Evolutionary conservation across 805 yeast species (phyloP), one percentile per base, ranked within the genome.

Genomic region (Saccharomycopsis malanga): DNA sequence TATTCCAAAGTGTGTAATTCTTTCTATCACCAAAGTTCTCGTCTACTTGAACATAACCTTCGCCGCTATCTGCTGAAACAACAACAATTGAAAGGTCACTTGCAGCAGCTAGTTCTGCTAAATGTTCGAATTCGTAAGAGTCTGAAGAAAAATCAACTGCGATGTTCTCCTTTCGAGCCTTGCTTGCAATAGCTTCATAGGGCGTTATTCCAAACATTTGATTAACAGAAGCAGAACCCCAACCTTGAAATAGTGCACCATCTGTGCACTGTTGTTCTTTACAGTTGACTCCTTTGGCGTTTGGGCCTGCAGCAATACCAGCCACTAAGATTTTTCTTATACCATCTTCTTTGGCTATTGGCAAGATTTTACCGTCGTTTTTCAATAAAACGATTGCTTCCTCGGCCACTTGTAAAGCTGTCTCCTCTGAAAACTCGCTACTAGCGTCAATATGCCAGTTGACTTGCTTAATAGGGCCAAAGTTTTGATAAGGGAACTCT

Each of bases 141-240:
- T 76, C 74, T 18, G 64, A 61, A 3, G 68, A 61, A 47, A 59
- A 70, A 49, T 75, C 77, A 4, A 73, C 67, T 3, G 65, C 61
- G 56, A 74, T 71, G 6, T 72, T 74, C 42, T 65, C 59, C 32
- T 65, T 68, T 29, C 67, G 60, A 2, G 81, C 81, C 48, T 67
- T 66, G 29, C 62, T 61, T 3, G 72, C 64, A 34, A 79, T 71
- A 1, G 77, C 81, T 56, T 77, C 81, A 49, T 68, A 68, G 0
- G 84, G 83, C 1, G 82, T 72, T n/a, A 76, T 66, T 3, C 76
- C 73, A 57, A 65, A 75, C 2, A 81, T 79, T 37, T 75, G 71
- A 53, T 69, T 72, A 14, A 72, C 80, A 9, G 79, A 67, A 0
- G 82, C 78, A 3, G 84, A 78, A 0, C 85, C 86, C 80, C 84